Evolutionary conservation across 371 early-diverging fungal genomes (phyloP).

Genomic region (Fennellomyces sp.): DNA sequence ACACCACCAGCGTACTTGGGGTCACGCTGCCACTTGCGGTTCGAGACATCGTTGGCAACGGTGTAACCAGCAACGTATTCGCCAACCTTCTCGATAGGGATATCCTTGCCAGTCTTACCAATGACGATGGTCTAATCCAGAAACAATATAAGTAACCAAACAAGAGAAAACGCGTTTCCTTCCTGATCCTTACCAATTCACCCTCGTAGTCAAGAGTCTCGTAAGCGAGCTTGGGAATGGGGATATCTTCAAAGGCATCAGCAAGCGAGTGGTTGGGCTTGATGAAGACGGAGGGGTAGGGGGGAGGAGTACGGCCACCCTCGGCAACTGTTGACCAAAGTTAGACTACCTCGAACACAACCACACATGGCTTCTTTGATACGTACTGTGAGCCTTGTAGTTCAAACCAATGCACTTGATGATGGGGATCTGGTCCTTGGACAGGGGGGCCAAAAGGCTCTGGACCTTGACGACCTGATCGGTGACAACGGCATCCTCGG

Average conservation of each 20-base stretch:
- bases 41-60: constrained; percentile 58
- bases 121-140: constrained; percentile 47
- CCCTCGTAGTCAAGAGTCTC: constrained; percentile 62
- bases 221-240: constrained; percentile 46
- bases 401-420: constrained; percentile 65
- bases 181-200: constrained; percentile 34
- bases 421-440: constrained; percentile 24
- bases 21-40: constrained; percentile 59
- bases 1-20: constrained; percentile 33
- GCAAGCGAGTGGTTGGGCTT: constrained; percentile 49
- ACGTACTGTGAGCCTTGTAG: constrained; percentile 42
- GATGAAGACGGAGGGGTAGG: constrained; percentile 54
- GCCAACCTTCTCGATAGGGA: constrained; percentile 42
- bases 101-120: constrained; percentile 57
- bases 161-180: not conserved
- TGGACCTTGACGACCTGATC: constrained; percentile 41
- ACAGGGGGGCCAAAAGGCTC: constrained; percentile 46
- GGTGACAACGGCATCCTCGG: constrained; percentile 35
- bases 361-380: not conserved
- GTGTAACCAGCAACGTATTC: constrained; percentile 65
- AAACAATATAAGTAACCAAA: not conserved
- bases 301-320: constrained; percentile 33
- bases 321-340: constrained; percentile 29
- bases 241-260: constrained; percentile 49
- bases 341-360: not conserved